These are phyloP conservation scores for Quercus lobata DNA, from an alignment of 331 rosid species.

Conservation along the genomic window DNA sequence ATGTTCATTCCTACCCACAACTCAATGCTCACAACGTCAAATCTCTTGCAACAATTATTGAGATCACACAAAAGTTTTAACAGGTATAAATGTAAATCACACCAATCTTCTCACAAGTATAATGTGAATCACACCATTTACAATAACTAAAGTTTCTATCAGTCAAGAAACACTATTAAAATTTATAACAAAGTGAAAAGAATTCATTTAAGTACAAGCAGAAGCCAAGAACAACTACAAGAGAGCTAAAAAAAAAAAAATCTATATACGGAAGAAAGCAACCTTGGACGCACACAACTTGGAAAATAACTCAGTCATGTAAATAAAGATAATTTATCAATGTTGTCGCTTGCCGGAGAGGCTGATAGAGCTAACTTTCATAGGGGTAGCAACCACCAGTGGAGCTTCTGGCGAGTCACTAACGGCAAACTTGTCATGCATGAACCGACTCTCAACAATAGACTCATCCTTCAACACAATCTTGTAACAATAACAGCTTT, in stretches of 20 bases:
- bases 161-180: not conserved
- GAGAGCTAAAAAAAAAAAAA: slow-evolving; percentile 5
- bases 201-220: slow-evolving; percentile 13
- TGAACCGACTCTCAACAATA: slow-evolving; percentile 84
- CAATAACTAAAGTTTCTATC: not conserved
- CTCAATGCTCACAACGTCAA: not conserved
- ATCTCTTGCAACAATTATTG: not conserved
- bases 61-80: not conserved
- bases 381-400: slow-evolving; percentile 85
- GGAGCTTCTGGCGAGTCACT: slow-evolving; percentile 92
- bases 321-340: slow-evolving; percentile 7
- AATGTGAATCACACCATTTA: not conserved
- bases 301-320: not conserved
- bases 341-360: slow-evolving; percentile 62
- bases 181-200: not conserved
- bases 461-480: slow-evolving; percentile 87
- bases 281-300: slow-evolving; percentile 15
- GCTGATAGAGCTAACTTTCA: slow-evolving; percentile 95
- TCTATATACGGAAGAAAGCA: slow-evolving; percentile 8
- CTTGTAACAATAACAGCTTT: slow-evolving; percentile 89
- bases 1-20: not conserved
- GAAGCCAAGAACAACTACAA: not conserved
- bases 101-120: not conserved
- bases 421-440: slow-evolving; percentile 83
- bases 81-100: not conserved